Conservation (phyloP, 257 asterid species). For the Leptodermis oblonga region DNA sequence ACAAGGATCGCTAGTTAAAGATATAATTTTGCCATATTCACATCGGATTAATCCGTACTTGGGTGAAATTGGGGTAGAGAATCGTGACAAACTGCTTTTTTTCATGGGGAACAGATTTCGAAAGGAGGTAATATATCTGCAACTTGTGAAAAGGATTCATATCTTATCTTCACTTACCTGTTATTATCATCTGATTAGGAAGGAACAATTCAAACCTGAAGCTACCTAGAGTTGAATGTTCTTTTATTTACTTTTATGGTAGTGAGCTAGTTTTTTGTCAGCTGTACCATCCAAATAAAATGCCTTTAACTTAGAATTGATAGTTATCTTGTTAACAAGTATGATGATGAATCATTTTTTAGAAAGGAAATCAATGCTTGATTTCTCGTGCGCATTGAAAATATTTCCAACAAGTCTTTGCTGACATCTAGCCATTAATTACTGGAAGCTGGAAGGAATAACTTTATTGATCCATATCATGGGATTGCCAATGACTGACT, state of each 20-base stretch:
- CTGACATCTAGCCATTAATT: neutral
- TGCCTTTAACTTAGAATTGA: neutral
- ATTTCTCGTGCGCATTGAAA: neutral
- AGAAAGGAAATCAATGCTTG: neutral
- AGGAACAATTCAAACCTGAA: conserved; percentile 4
- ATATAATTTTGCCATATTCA: conserved; percentile 82
- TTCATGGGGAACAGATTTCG: conserved; percentile 96
- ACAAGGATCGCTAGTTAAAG: conserved; percentile 94
- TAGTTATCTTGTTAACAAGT: neutral
- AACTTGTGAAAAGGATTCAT: neutral
- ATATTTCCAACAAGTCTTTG: neutral
- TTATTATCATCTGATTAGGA: neutral
- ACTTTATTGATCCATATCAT: neutral
- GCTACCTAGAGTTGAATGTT: neutral
- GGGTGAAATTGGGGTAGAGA: conserved; percentile 70
- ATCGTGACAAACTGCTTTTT: conserved; percentile 76
- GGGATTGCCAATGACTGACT: neutral
- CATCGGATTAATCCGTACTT: conserved; percentile 80
- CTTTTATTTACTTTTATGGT: neutral
- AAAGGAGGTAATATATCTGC: conserved; percentile 69
- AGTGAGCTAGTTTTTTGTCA: neutral
- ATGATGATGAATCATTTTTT: neutral
- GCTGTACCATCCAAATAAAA: neutral
- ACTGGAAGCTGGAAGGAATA: neutral
- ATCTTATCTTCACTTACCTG: neutral